A percentile compares a stretch with the other conserved stretches of the same genome.
These are phyloP conservation scores for Xylaria sp. DNA, from an alignment of 2,329 filamentous ascomycete genomes.

Conservation along the genomic window DNA sequence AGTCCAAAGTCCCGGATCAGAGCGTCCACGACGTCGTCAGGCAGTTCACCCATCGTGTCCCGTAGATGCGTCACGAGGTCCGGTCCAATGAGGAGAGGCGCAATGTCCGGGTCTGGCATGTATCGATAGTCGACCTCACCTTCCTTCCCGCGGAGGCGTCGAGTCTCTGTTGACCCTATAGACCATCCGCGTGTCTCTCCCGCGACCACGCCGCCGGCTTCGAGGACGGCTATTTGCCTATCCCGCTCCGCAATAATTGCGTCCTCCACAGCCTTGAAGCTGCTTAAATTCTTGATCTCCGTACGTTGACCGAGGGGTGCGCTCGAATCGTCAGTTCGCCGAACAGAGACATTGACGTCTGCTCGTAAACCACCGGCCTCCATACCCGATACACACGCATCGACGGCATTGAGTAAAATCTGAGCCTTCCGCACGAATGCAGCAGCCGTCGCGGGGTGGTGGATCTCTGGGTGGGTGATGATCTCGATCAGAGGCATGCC, in stretches of 20 bases:
- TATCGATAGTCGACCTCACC: slow-evolving; percentile 98
- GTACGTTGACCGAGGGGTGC: slow-evolving; percentile 77
- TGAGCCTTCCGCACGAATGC: slow-evolving; percentile 91
- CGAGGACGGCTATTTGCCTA: slow-evolving; percentile 81
- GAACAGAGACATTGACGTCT: slow-evolving; percentile 94
- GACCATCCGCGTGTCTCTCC: slow-evolving; percentile 96
- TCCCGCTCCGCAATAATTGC: slow-evolving; percentile 91
- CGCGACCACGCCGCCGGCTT: slow-evolving; percentile 73
- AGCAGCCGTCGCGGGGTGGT: slow-evolving; percentile 84
- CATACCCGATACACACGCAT: slow-evolving; percentile 90
- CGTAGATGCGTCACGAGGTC: slow-evolving; percentile 71
- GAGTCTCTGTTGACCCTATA: slow-evolving; percentile 81
- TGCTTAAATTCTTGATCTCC: slow-evolving; percentile 97
- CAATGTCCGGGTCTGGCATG: slow-evolving; percentile 95
- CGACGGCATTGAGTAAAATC: slow-evolving; percentile 75
- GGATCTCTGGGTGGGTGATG: slow-evolving; percentile 88
- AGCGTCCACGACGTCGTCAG: slow-evolving; percentile 71
- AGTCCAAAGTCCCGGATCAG: slow-evolving; percentile 70
- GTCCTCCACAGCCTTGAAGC: slow-evolving; percentile 93
- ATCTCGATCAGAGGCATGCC: slow-evolving; percentile 93
- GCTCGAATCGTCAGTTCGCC: slow-evolving; percentile 55
- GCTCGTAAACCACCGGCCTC: slow-evolving; percentile 88
- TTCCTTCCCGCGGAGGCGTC: slow-evolving; percentile 85
- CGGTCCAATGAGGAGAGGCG: slow-evolving; percentile 74
- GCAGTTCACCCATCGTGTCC: slow-evolving; percentile 69